Percentiles rank a stretch among this genome's conserved stretches.
Conservation (phyloP, 805 yeast genomes). For the Candida boidinii region DNA sequence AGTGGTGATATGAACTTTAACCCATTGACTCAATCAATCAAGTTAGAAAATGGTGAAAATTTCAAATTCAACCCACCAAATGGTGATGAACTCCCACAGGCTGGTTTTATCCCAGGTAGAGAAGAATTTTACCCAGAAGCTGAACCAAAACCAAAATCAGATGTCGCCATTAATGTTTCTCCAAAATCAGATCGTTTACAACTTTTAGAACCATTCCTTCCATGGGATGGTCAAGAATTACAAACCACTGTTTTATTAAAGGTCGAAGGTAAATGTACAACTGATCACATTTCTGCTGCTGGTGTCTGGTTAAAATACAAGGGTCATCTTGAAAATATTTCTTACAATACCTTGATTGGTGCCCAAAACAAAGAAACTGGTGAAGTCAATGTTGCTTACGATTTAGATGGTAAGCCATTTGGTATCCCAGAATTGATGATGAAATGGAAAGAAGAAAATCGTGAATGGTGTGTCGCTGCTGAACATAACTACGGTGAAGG, state of each 20-base stretch:
- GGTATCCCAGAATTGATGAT: conserved; percentile 95
- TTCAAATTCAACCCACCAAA: conserved; percentile 81
- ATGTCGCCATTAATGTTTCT: conserved; percentile 45
- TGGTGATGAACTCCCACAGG: conserved; percentile 84
- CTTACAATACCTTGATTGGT: conserved; percentile 91
- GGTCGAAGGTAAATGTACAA: conserved; percentile 97
- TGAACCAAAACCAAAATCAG: conserved; percentile 45
- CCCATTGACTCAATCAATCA: conserved; percentile 86
- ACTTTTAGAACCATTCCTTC: conserved; percentile 76
- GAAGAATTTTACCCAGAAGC: conserved; percentile 48
- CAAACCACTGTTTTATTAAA: conserved; percentile 69
- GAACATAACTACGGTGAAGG: conserved; percentile 99
- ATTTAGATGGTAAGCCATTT: conserved; percentile 66
- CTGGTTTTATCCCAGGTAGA: conserved; percentile 85
- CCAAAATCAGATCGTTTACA: conserved; percentile 91
- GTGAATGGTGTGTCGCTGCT: conserved; percentile 93
- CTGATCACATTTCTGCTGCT: conserved; percentile 98
- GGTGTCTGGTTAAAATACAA: conserved; percentile 98
- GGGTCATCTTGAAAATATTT: conserved; percentile 94
- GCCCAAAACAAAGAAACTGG: conserved; percentile 97
- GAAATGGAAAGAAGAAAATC: conserved; percentile 78
- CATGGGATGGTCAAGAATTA: conserved; percentile 84
- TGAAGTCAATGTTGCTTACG: conserved; percentile 85
- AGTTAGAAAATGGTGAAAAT: conserved; percentile 82
- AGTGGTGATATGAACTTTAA: conserved; percentile 95